Evolutionary conservation across 164 flowering plant species (phyloP).

Genomic region (Akebia trifoliata): DNA sequence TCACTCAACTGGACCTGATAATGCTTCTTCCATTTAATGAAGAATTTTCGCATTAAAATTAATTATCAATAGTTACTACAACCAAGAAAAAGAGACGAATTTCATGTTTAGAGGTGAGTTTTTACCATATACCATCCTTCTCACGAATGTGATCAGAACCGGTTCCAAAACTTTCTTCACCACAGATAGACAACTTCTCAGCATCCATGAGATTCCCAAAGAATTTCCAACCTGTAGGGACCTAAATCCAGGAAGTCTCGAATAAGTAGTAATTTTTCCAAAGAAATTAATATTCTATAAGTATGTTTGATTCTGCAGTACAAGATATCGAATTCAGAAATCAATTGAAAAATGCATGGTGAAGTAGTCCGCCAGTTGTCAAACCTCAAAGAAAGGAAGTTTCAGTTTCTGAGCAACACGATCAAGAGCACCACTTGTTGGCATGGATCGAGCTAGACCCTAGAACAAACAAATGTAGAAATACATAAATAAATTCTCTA

Average conservation of each 20-base stretch:
- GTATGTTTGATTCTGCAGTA: background rate
- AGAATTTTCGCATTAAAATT: too few relatives aligned
- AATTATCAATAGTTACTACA: too few relatives aligned
- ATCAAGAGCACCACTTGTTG: conserved; percentile 98
- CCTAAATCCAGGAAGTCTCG: conserved; percentile 40
- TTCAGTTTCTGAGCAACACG: conserved; percentile 80
- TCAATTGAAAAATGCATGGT: background rate
- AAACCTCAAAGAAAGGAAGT: conserved; percentile 92
- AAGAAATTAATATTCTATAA: background rate
- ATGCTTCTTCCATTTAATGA: too few relatives aligned
- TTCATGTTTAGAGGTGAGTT: background rate
- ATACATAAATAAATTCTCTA: background rate
- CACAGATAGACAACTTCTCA: conserved; percentile 91
- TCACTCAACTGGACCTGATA: too few relatives aligned
- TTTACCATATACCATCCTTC: conserved; percentile 99
- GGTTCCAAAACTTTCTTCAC: conserved; percentile 99
- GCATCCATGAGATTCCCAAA: conserved; percentile 99
- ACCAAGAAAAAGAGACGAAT: background rate
- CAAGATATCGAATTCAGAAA: background rate
- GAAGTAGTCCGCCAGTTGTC: background rate
- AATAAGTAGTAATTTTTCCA: conserved; percentile 7
- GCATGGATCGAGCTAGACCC: conserved; percentile 99
- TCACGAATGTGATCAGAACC: conserved; percentile 99
- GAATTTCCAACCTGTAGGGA: conserved; percentile 99
- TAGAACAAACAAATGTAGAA: conserved; percentile 16